Evolutionary conservation across 108 stramenopile species (phyloP), one percentile per base, ranked within the genome.

Genomic region (Aurantiochytrium sp.): DNA sequence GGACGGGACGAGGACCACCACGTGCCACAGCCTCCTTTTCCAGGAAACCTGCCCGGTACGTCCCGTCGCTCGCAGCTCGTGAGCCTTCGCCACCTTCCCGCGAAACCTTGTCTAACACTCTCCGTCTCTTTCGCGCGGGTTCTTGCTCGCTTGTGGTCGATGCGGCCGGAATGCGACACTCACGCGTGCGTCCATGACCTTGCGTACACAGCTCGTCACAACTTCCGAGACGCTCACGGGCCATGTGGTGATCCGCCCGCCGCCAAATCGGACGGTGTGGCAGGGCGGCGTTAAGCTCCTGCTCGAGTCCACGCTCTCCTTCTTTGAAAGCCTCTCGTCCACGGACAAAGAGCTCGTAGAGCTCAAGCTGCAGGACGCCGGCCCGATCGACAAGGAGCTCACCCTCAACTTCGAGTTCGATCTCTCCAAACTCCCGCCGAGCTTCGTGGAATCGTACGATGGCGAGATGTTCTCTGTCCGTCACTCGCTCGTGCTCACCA

Each of bases 381-480:
- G 69, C 37, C 6, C 5, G 5, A 81, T 81, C 69, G 12, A 12
- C 24, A n/a, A 48, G 19, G 69, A 81, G 45, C 10, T 12, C 0
- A 41, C 24, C 69, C 24, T 41, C 69, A 41, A 41, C 0, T 81
- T 81, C 30, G 69, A 81, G 12, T 6, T 81, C 24, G 69, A 81
- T n/a, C 45, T 81, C 6, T n/a, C 37, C 12, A 17, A 41, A 17
- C 37, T 81, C 48, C 45, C 69, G 22, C 24, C 27, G 12, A 12
- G 12, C 37, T 81, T 81, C n/a, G 10, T 81, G 42, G 69, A 81
- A 12, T 45, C 69, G 21, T 81, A 81, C 24, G 69, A 81, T 39
- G 69, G 69, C 1, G 69, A 81, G 24, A 81, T 81, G 69, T 81
- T 81, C n/a, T 81, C 42, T 30, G 69, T 81, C 12, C 37, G 69